Percentiles rank a stretch among this genome's conserved stretches.
Conservation (phyloP, 805 yeast species). For the Saccharomycopsis vini region DNA sequence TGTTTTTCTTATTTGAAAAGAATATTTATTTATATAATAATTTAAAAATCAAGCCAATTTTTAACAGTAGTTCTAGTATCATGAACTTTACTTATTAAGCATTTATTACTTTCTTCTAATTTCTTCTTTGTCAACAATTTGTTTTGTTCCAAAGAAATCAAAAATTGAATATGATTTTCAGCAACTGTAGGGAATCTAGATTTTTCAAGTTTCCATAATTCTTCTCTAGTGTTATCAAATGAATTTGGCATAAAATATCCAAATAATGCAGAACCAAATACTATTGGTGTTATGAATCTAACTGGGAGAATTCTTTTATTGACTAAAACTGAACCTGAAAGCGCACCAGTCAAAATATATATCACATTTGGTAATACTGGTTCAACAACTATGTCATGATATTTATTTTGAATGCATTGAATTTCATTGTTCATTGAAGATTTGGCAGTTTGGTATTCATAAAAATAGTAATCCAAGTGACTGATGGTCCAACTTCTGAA, state of each 20-base stretch:
- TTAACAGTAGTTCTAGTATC: slow-evolving; percentile 6
- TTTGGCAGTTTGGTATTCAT: slow-evolving; percentile 39
- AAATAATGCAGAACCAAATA: slow-evolving; percentile 40
- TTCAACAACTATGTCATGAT: slow-evolving; percentile 35
- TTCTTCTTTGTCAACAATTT: background rate
- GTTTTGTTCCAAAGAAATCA: slow-evolving; percentile 20
- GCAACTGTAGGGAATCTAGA: slow-evolving; percentile 32
- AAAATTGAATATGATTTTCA: slow-evolving; percentile 21
- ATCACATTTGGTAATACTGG: slow-evolving; percentile 48
- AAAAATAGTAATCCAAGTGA: slow-evolving; percentile 30
- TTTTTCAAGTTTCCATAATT: slow-evolving; percentile 26
- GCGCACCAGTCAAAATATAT: slow-evolving; percentile 45
- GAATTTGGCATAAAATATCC: slow-evolving; percentile 43
- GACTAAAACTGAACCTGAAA: slow-evolving; percentile 48
- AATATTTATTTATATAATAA: background rate
- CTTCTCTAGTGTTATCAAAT: slow-evolving; percentile 27
- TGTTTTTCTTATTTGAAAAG: too few species aligned
- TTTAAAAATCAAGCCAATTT: slow-evolving; percentile 8
- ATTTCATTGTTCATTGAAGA: slow-evolving; percentile 40
- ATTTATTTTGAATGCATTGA: slow-evolving; percentile 25
- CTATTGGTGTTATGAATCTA: slow-evolving; percentile 43
- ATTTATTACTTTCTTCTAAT: slow-evolving; percentile 4
- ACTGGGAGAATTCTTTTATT: slow-evolving; percentile 38
- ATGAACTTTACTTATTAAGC: slow-evolving; percentile 11
- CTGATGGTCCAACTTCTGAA: slow-evolving; percentile 33